These are phyloP conservation scores for Funneliformis geosporum DNA, from an alignment of 192 early-diverging fungal species.

Conservation along the genomic window DNA sequence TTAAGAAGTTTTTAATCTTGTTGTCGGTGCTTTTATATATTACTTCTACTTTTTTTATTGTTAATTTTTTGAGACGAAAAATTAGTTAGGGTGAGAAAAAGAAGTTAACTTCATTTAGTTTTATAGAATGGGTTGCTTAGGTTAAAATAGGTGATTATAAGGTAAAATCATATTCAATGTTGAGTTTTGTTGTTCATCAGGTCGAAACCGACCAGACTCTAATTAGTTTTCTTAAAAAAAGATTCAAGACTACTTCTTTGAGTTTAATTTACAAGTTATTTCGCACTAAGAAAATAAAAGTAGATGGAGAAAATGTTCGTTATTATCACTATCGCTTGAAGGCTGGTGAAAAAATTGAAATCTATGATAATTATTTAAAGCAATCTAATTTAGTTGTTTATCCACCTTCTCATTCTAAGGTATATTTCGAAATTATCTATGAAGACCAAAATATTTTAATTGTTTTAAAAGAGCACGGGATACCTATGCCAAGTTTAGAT, in stretches of 20 bases:
- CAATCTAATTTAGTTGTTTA: not conserved
- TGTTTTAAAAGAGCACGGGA: slow-evolving; percentile 9
- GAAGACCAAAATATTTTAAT: slow-evolving; percentile 19
- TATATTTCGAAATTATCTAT: slow-evolving; percentile 20
- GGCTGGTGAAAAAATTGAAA: not conserved
- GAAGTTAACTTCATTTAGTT: too few species aligned
- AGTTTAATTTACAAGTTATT: slow-evolving; percentile 25
- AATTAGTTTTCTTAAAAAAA: slow-evolving; percentile 25
- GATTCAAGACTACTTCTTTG: slow-evolving; percentile 10
- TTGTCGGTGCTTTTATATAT: too few species aligned
- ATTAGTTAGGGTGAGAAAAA: too few species aligned
- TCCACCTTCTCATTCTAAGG: not conserved
- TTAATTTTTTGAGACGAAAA: too few species aligned
- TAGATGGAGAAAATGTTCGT: slow-evolving; percentile 9
- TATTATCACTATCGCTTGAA: slow-evolving; percentile 23
- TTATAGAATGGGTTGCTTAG: too few species aligned
- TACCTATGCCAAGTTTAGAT: not conserved
- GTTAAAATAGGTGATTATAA: too few species aligned
- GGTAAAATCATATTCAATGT: too few species aligned
- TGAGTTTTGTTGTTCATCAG: too few species aligned
- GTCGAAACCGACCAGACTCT: slow-evolving; percentile 23
- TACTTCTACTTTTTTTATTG: too few species aligned
- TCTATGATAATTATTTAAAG: not conserved
- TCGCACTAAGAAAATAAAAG: slow-evolving; percentile 25
- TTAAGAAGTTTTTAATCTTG: too few species aligned